These are phyloP conservation scores for Acacia confusa DNA, from an alignment of 306 rosid genomes.

Conservation along the genomic window DNA sequence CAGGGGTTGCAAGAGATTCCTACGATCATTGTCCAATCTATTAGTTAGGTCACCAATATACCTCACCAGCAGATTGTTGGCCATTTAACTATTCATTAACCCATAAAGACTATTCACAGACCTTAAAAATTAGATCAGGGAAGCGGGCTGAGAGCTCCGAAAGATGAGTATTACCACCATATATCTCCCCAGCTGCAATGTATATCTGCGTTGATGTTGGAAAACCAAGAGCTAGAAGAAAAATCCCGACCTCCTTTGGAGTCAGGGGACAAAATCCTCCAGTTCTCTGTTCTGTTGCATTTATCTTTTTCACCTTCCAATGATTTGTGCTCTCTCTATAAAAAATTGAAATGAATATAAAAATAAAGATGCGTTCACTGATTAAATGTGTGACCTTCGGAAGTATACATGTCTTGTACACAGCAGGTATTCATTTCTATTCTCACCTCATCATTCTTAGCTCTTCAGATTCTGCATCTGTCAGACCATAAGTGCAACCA, in stretches of 20 bases:
- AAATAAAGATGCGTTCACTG: background rate
- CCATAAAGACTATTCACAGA: slow-evolving; percentile 34
- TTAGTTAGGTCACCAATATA: slow-evolving; percentile 27
- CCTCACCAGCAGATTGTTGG: slow-evolving; percentile 26
- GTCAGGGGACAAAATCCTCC: slow-evolving; percentile 91
- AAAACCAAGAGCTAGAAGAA: slow-evolving; percentile 85
- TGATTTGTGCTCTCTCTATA: slow-evolving; percentile 83
- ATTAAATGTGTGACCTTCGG: background rate
- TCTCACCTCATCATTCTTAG: slow-evolving; percentile 84
- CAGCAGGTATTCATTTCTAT: slow-evolving; percentile 18
- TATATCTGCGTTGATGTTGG: slow-evolving; percentile 75
- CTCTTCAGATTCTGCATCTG: slow-evolving; percentile 78
- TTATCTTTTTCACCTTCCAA: slow-evolving; percentile 84
- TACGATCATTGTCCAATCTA: slow-evolving; percentile 44
- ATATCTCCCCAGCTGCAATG: slow-evolving; percentile 94
- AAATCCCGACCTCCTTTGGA: slow-evolving; percentile 90
- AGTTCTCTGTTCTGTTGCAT: slow-evolving; percentile 81
- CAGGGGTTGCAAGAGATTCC: slow-evolving; percentile 83
- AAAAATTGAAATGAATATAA: slow-evolving; percentile 35
- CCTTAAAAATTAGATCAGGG: slow-evolving; percentile 77
- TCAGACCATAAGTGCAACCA: slow-evolving; percentile 86
- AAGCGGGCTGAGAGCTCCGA: slow-evolving; percentile 76
- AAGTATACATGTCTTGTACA: background rate
- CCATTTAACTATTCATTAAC: slow-evolving; percentile 27
- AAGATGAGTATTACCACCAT: slow-evolving; percentile 76